phyloP scores from a whole-genome alignment of 805 yeast species.

The Yamadazyma sp. region DNA sequence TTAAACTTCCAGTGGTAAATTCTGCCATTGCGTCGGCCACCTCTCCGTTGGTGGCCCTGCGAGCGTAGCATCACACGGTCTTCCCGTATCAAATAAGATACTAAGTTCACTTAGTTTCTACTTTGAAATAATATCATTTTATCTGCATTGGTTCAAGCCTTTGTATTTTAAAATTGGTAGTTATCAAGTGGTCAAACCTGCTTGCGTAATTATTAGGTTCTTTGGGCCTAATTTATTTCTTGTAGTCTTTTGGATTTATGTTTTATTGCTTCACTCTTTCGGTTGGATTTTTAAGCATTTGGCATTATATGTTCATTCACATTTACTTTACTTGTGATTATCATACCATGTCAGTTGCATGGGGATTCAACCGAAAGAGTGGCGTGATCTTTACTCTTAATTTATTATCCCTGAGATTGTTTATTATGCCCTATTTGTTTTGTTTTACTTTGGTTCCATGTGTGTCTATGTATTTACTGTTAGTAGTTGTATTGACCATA shows the following conservation, averaged over 20 bases:
- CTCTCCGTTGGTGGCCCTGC: constrained; percentile 12
- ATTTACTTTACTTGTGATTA: background rate
- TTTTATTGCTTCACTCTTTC: constrained; percentile 13
- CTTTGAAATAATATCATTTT: constrained; percentile 9
- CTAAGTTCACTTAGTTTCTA: constrained; percentile 10
- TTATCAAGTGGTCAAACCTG: constrained; percentile 1
- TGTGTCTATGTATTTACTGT: no score
- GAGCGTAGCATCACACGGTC: constrained; percentile 15
- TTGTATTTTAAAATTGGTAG: constrained; percentile 3
- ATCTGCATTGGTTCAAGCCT: background rate
- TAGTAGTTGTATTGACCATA: no score
- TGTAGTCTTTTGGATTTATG: constrained; percentile 8
- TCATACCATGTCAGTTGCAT: constrained; percentile 19
- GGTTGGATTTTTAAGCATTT: constrained; percentile 19
- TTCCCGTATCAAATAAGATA: constrained; percentile 9
- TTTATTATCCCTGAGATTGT: background rate
- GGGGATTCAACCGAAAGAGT: constrained; percentile 18
- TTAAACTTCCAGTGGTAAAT: background rate
- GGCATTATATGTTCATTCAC: constrained; percentile 15
- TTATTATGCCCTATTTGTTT: no score
- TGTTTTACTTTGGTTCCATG: constrained; percentile 1
- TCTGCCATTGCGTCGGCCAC: constrained; percentile 5
- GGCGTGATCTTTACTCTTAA: constrained; percentile 8
- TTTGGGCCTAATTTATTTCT: constrained; percentile 5
- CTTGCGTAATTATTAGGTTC: constrained; percentile 5